Base-by-base conservation (phyloP, 2,329 filamentous ascomycete genomes). In the Cryoendolithus antarcticus region DNA sequence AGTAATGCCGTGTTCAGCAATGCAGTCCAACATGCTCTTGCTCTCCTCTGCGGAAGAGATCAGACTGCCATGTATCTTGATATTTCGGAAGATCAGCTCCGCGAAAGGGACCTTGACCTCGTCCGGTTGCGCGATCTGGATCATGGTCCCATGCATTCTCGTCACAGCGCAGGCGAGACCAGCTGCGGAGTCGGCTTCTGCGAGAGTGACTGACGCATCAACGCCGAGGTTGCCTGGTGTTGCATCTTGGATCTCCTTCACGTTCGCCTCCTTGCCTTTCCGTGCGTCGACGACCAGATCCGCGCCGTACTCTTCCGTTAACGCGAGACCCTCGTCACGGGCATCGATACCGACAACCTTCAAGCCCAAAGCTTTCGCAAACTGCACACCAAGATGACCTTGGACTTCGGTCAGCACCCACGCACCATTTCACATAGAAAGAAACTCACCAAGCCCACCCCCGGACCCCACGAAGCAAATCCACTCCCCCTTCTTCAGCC, bases 91-190 rank as follows among this genome's bases (percentile, higher is more conserved):
- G 30, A 75, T 60, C 5, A 75, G 48, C 48, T 75, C 69, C 1
- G 50, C 50, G 41, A 65, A 66, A 0, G 64, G 62, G 9, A 66
- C 58, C 19, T 41, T 42, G 9, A 65, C 51, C 8, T 55, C 49
- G 27, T 60, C 52, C 6, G 61, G 62, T 44, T 76, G 73, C n/a
- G 72, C 73, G 34, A 77, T 67, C 52, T 78, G 71, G 2, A 78
- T 61, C 50, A 77, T 60, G 0, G 60, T 65, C 2, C 72, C 74
- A 50, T 79, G 75, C 65, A 71, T 75, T 49, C 64, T 69, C 0
- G 75, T 79, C 1, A 75, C 59, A 0, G 72, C 72, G 38, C 69
- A 73, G 0, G 64, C 67, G 13, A 67, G 54, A 4, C 63, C 71
- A 31, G 71, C 66, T 2, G 74, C 67, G 0, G 56, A 57, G 1